Evolutionary conservation across 2,329 filamentous ascomycete species (phyloP).

Genomic region (Hypocreales sp.): DNA sequence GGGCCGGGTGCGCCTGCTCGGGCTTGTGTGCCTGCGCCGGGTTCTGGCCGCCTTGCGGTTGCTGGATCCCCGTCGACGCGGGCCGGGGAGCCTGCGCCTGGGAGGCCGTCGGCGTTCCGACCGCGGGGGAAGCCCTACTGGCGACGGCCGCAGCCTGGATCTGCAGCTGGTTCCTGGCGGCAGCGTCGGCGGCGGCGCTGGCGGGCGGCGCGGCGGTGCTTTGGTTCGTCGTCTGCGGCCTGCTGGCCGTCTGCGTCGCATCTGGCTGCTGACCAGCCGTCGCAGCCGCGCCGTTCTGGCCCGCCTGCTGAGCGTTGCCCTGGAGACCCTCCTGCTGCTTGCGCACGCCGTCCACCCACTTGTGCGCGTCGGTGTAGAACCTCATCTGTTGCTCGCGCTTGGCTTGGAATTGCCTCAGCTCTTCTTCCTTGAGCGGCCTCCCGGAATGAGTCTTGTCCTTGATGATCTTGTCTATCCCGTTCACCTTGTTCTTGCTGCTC

Average conservation of each 20-base stretch:
- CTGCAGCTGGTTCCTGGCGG: constrained; percentile 24
- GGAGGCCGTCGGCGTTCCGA: constrained; percentile 9
- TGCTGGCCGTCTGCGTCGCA: constrained; percentile 7
- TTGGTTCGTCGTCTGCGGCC: constrained; percentile 13
- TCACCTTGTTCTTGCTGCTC: constrained; percentile 21
- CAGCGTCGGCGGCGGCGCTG: constrained; percentile 28
- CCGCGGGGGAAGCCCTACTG: constrained; percentile 14
- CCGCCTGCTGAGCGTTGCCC: constrained; percentile 9
- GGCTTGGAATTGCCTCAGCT: constrained; percentile 26
- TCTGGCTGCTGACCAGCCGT: constrained; percentile 7
- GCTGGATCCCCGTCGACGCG: constrained; percentile 10
- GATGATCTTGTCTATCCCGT: constrained; percentile 24
- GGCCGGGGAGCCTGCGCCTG: constrained; percentile 12
- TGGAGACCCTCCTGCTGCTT: constrained; percentile 25
- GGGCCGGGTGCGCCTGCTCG: constrained; percentile 21
- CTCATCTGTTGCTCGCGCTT: constrained; percentile 29
- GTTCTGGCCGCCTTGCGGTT: constrained; percentile 8
- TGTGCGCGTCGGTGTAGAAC: constrained; percentile 27
- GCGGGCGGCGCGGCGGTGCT: constrained; percentile 19
- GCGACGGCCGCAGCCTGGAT: constrained; percentile 13
- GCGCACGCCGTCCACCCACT: constrained; percentile 30
- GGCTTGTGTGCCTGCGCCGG: constrained; percentile 7
- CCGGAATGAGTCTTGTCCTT: constrained; percentile 27
- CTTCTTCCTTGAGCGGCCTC: constrained; percentile 28
- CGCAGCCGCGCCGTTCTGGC: constrained; percentile 8